Evolutionary conservation across 1,139 yeast species (phyloP).

Genomic region (Hemisphaericaspora xylanilytica): DNA sequence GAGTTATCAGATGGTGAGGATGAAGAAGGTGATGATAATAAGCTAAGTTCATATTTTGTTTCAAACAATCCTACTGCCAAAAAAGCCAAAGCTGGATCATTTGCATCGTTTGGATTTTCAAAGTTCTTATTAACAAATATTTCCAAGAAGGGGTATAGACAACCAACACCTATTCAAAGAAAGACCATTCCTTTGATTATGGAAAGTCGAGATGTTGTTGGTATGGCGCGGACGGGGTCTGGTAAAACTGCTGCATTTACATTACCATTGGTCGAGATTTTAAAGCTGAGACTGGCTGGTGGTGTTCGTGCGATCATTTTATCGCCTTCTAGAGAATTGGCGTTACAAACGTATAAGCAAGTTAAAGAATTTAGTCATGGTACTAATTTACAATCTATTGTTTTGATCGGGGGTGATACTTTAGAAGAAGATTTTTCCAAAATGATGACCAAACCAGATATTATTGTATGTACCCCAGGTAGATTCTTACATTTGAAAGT

Average conservation of each 20-base stretch:
- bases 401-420: slow-evolving; percentile 95
- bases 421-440: slow-evolving; percentile 91
- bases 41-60: slow-evolving; percentile 28
- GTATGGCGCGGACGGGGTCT: slow-evolving; percentile 99
- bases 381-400: slow-evolving; percentile 74
- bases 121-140: slow-evolving; percentile 69
- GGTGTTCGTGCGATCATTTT: slow-evolving; percentile 87
- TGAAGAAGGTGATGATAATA: slow-evolving; percentile 31
- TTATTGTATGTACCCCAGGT: slow-evolving; percentile 96
- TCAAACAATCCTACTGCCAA: slow-evolving; percentile 47
- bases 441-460: slow-evolving; percentile 94
- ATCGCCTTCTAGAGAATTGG: slow-evolving; percentile 87
- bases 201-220: slow-evolving; percentile 91
- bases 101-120: slow-evolving; percentile 87
- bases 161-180: slow-evolving; percentile 97
- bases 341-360: slow-evolving; percentile 85
- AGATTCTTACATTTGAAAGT: slow-evolving; percentile 92
- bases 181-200: slow-evolving; percentile 88
- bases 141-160: slow-evolving; percentile 80
- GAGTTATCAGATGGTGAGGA: slow-evolving; percentile 68
- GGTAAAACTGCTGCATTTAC: slow-evolving; percentile 98
- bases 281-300: slow-evolving; percentile 65
- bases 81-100: slow-evolving; percentile 77
- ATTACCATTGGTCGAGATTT: slow-evolving; percentile 84
- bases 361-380: slow-evolving; percentile 86